phyloP scores from a whole-genome alignment of 371 early-diverging fungal genomes.

The Mortierella sp. region DNA sequence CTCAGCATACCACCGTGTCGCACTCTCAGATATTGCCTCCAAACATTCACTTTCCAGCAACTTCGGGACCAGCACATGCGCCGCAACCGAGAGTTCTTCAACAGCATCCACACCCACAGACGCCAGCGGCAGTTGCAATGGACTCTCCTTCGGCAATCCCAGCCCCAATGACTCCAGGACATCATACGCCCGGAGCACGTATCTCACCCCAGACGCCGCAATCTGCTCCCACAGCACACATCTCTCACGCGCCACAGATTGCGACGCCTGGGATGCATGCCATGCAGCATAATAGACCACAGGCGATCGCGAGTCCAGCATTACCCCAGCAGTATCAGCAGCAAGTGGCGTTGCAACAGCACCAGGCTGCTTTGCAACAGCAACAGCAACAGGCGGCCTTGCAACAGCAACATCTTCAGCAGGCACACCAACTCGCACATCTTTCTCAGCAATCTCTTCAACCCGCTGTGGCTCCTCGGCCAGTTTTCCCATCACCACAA shows the following conservation, averaged over 20 bases:
- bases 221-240: constrained; percentile 15
- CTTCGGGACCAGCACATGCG: constrained; percentile 23
- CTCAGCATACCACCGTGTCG: constrained; percentile 9
- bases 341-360: not conserved
- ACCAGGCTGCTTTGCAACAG: not conserved
- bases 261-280: constrained; percentile 21
- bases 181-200: not conserved
- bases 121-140: constrained; percentile 1
- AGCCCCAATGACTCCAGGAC: not conserved
- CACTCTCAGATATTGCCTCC: constrained; percentile 19
- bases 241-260: constrained; percentile 27
- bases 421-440: not conserved
- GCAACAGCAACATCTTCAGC: not conserved
- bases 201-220: constrained; percentile 8
- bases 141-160: constrained; percentile 11
- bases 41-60: constrained; percentile 25
- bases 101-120: constrained; percentile 19
- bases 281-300: constrained; percentile 19
- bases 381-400: not conserved
- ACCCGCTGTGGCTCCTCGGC: constrained; percentile 3
- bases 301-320: not conserved
- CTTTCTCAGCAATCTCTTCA: constrained; percentile 13
- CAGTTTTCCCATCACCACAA: constrained; percentile 26
- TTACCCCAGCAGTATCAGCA: constrained; percentile 16
- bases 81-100: constrained; percentile 18